A percentile compares a stretch with the other conserved stretches of the same genome.
Evolutionary conservation across 352 stramenopile genomes (phyloP).

Genomic region (Globisporangium takayamanum): DNA sequence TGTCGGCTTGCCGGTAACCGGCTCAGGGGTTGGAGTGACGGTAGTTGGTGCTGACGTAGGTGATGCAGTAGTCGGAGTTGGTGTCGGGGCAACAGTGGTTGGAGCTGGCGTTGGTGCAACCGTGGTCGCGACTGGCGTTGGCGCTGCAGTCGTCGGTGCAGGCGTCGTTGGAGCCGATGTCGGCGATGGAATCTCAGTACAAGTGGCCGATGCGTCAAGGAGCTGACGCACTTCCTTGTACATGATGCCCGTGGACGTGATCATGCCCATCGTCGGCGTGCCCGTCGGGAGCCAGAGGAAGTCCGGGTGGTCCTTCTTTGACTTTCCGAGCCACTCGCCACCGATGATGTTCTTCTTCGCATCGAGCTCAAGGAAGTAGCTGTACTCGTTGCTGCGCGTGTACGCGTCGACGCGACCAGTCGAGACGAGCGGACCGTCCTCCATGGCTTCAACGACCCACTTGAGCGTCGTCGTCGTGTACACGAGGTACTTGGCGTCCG

Average conservation of each 20-base stretch:
- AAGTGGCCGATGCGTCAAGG: constrained; percentile 1
- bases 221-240: constrained; percentile 14
- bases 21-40: too few species aligned
- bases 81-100: neutral
- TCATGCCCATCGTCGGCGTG: neutral
- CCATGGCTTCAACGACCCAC: constrained; percentile 24
- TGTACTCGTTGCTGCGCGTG: constrained; percentile 10
- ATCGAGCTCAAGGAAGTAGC: constrained; percentile 18
- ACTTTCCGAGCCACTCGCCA: constrained; percentile 16
- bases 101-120: constrained; percentile 4
- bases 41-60: constrained; percentile 2
- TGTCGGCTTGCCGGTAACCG: too few species aligned
- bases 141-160: neutral
- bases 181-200: constrained; percentile 6
- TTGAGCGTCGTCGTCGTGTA: constrained; percentile 37
- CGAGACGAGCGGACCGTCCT: constrained; percentile 10
- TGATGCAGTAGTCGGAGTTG: neutral
- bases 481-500: constrained; percentile 27
- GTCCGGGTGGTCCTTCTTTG: constrained; percentile 13
- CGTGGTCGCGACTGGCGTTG: neutral
- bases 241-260: constrained; percentile 9
- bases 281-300: constrained; percentile 13
- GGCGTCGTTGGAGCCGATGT: constrained; percentile 4
- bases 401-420: constrained; percentile 6
- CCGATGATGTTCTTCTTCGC: constrained; percentile 15